These are phyloP conservation scores for Selaginella tamariscina DNA, from an alignment of 75 land plant genomes.

Conservation along the genomic window DNA sequence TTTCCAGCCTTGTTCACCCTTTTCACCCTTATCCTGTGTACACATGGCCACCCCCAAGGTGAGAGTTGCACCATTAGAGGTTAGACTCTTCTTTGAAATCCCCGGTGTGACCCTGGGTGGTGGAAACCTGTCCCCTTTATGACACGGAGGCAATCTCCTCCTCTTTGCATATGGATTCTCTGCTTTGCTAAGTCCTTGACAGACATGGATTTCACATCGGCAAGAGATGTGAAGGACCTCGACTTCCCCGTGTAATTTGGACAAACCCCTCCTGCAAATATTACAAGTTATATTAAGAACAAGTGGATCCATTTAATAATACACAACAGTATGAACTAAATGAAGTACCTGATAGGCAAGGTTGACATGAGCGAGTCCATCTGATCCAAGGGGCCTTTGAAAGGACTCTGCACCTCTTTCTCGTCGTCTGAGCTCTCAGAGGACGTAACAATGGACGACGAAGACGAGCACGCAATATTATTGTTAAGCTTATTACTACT, in stretches of 20 bases:
- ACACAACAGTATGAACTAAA: too few species aligned
- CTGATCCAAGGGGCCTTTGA: slow-evolving; percentile 8
- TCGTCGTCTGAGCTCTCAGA: neutral
- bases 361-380: slow-evolving; percentile 7
- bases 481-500: neutral
- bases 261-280: slow-evolving; percentile 53
- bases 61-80: slow-evolving; percentile 20
- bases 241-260: slow-evolving; percentile 57
- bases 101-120: slow-evolving; percentile 23
- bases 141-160: slow-evolving; percentile 29
- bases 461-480: too few species aligned
- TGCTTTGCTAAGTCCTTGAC: slow-evolving; percentile 37
- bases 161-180: slow-evolving; percentile 38
- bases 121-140: slow-evolving; percentile 14
- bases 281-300: neutral
- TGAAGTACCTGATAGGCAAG: slow-evolving; percentile 1
- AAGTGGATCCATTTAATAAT: neutral
- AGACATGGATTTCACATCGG: slow-evolving; percentile 41
- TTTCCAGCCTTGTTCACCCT: slow-evolving; percentile 6
- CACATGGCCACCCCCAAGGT: slow-evolving; percentile 33
- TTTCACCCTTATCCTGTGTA: slow-evolving; percentile 17
- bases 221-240: slow-evolving; percentile 40
- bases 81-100: slow-evolving; percentile 31
- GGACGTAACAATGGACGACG: neutral
- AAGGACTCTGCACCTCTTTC: slow-evolving; percentile 5